Base-by-base conservation (phyloP, 2,329 filamentous ascomycete species). In the Dothistroma septosporum region DNA sequence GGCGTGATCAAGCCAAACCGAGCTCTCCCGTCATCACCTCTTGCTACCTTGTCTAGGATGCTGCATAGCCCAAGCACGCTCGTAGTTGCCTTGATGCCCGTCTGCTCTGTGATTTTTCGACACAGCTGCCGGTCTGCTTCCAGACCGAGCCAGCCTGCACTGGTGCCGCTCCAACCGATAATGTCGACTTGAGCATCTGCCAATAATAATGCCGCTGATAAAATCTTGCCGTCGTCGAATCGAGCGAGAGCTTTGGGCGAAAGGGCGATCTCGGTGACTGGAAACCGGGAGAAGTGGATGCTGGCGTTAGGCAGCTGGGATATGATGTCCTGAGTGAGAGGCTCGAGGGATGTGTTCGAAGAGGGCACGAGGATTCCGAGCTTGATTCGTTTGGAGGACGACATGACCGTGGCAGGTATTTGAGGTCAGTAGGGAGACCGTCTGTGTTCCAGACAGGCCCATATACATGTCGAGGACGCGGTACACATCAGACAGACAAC, bases 281-380 rank as follows among this genome's bases (percentile, higher is more conserved):
- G 66, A 62, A 79, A 77, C 50, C 77, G 75, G 8, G 76, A 74
- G 70, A 77, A 79, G 68, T 79, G 78, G 9, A 75, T 76, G 2
- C 73, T 75, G 21, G 79, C 68, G 14, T 68, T 64, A 2, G 71
- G 65, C 16, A 76, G 66, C 12, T 63, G 58, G 16, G 70, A 67
- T 46, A 77, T 59, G 41, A 79, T 75, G 31, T 71, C 69, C 28
- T 68, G 70, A 7, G 77, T 79, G 16, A 79, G 70, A 10, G 77
- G 78, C 64, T 80, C 78, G 22, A 79, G 71, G 4, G 73, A 70
- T 7, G 77, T 80, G 66, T 79, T 79, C 53, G 78, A 79, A 37
- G 75, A 78, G 14, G 77, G 78, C n/a, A 77, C 74, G 19, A 79
- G 71, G 47, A 80, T 72, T 50, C 77, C 78, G 19, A 79, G 68